Evolutionary conservation across 768 basidiomycete species (phyloP).

Genomic region (Pluteus cervinus): DNA sequence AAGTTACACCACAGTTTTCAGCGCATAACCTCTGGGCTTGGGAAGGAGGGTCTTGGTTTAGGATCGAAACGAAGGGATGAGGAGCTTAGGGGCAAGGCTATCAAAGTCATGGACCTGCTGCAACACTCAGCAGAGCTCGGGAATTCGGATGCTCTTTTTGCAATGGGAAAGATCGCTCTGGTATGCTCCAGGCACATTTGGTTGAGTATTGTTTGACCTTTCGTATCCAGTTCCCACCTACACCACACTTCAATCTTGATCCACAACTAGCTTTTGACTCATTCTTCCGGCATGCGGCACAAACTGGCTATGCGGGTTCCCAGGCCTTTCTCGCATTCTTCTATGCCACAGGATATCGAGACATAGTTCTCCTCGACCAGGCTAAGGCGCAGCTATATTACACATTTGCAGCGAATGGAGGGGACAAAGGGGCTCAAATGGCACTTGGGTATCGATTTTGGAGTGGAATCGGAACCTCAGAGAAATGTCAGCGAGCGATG

Average conservation of each 20-base stretch:
- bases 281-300: slow-evolving; percentile 54
- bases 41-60: slow-evolving; percentile 32
- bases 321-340: slow-evolving; percentile 88
- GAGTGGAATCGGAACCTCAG: slow-evolving; percentile 89
- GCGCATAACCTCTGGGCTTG: slow-evolving; percentile 31
- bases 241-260: slow-evolving; percentile 53
- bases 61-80: slow-evolving; percentile 54
- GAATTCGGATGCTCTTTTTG: slow-evolving; percentile 65
- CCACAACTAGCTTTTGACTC: slow-evolving; percentile 59
- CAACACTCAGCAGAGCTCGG: slow-evolving; percentile 80
- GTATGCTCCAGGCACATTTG: slow-evolving; percentile 29
- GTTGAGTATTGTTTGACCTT: slow-evolving; percentile 1
- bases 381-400: slow-evolving; percentile 86
- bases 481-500: slow-evolving; percentile 78
- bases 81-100: slow-evolving; percentile 62
- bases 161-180: slow-evolving; percentile 60
- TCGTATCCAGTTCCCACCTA: slow-evolving; percentile 67
- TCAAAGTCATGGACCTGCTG: slow-evolving; percentile 77
- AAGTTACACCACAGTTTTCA: slow-evolving; percentile 57
- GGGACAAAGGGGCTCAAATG: slow-evolving; percentile 86
- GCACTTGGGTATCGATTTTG: slow-evolving; percentile 91
- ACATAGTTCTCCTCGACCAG: slow-evolving; percentile 58
- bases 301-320: slow-evolving; percentile 80
- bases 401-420: slow-evolving; percentile 89
- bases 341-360: slow-evolving; percentile 77